A percentile compares a stretch with the other conserved stretches of the same genome.
phyloP scores from a whole-genome alignment of 352 stramenopile species.

The Plasmopara viticola region DNA sequence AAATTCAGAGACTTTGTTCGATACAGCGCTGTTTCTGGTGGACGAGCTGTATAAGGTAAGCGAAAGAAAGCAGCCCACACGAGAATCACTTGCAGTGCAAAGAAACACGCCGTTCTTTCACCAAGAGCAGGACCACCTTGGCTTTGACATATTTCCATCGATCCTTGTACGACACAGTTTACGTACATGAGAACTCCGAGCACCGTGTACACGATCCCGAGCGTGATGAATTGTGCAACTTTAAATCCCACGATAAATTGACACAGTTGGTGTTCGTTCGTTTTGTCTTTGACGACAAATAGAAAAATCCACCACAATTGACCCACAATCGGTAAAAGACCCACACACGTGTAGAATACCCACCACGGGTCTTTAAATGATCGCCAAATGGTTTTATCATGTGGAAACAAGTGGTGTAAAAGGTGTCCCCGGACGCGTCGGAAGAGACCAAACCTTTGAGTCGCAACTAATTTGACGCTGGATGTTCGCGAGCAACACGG shows the following conservation, averaged over 20 bases:
- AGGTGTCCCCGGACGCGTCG: constrained; percentile 60
- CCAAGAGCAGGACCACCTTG: constrained; percentile 53
- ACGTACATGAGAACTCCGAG: constrained; percentile 66
- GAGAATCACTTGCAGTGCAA: constrained; percentile 75
- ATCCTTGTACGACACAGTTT: constrained; percentile 58
- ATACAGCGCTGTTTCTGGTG: constrained; percentile 45
- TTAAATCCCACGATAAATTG: constrained; percentile 91
- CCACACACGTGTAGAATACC: constrained; percentile 66
- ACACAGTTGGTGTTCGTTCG: constrained; percentile 89
- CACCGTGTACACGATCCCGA: constrained; percentile 66
- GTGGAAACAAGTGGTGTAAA: constrained; percentile 84
- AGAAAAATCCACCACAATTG: constrained; percentile 89
- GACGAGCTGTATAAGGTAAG: constrained; percentile 71
- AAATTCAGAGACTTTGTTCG: constrained; percentile 44
- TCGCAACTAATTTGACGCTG: constrained; percentile 6
- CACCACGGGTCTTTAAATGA: constrained; percentile 81
- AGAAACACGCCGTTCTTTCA: constrained; percentile 72
- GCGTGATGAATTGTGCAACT: constrained; percentile 84
- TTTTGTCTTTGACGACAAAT: constrained; percentile 89
- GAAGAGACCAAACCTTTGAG: constrained; percentile 21
- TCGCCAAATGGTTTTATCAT: constrained; percentile 86
- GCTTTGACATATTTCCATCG: constrained; percentile 51
- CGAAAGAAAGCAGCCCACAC: constrained; percentile 84
- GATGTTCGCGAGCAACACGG: constrained; percentile 2
- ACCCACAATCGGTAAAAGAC: constrained; percentile 76